phyloP scores from a whole-genome alignment of 2,329 filamentous ascomycete species.

The Exophiala dermatitidis region DNA sequence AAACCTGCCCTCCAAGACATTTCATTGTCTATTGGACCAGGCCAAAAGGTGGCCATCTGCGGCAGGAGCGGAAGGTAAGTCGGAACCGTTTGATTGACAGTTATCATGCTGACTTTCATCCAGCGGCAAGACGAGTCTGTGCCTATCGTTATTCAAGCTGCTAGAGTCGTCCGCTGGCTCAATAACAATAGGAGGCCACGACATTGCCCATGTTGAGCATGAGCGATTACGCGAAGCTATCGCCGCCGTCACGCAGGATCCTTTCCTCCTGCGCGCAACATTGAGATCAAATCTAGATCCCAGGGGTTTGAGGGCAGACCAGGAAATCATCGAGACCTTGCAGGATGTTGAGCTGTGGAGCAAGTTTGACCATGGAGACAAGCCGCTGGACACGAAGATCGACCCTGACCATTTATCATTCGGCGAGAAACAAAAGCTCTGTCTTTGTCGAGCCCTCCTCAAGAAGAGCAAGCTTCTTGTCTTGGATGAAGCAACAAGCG shows the following conservation, averaged over 20 bases:
- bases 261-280: not conserved
- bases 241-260: constrained; percentile 31
- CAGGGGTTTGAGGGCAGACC: not conserved
- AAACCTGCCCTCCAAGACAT: constrained; percentile 28
- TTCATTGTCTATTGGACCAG: constrained; percentile 26
- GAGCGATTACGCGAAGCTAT: constrained; percentile 19
- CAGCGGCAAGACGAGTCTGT: constrained; percentile 30
- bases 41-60: constrained; percentile 33
- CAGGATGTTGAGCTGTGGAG: constrained; percentile 34
- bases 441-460: constrained; percentile 53
- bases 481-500: constrained; percentile 36
- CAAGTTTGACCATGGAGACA: constrained; percentile 35
- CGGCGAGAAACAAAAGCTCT: constrained; percentile 60
- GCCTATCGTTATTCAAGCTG: constrained; percentile 27
- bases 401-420: constrained; percentile 46
- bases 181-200: constrained; percentile 28
- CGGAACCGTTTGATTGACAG: no score
- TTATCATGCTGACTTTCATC: no score
- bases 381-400: constrained; percentile 37
- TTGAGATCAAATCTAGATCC: constrained; percentile 31
- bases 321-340: constrained; percentile 32
- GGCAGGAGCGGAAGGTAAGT: constrained; percentile 28
- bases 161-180: constrained; percentile 27
- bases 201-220: constrained; percentile 21
- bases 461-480: constrained; percentile 40